Evolutionary conservation across 345 rosid genomes (phyloP), one percentile per base, ranked within the genome.

Genomic region (Rhodamnia argentea): DNA sequence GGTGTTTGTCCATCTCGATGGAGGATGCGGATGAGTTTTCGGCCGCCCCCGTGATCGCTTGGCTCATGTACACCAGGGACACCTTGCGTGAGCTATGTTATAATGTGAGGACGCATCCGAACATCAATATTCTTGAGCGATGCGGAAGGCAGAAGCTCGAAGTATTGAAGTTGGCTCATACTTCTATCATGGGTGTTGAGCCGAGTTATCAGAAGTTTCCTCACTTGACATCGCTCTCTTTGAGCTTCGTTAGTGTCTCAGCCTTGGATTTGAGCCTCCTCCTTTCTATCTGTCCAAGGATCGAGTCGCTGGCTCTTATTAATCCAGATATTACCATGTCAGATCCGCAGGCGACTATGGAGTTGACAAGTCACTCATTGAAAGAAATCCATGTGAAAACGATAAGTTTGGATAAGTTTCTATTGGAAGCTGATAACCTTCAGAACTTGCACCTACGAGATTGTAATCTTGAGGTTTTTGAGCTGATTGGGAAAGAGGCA

Each of bases 61-160:
- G 99, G 99, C 96, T 97, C 82, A 92, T 96, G 99, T 94, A 94
- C 86, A 96, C 98, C 7, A 90, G 96, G 86, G 98, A 95, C 86
- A 93, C 95, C 26, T 89, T 97, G 84, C 94, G 93, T 26, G 83
- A 91, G n/a, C 87, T 97, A 83, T 88, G 86, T 82, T 96, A 93
- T 88, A 95, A 93, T 84, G 98, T 95, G 29, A 90, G 92, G 56
- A 95, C 99, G 1, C 91, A 83, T 29, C 96, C 98, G 0, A 93
- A 91, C 88, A 93, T 96, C 83, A 96, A 96, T 86, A 93, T 96
- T 88, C 95, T 96, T 53, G 98, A 96, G 55, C 93, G 91, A 58
- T 95, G 99, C 59, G 95, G 98, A 82, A 93, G 96, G 90, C 98
- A 94, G 88, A 95, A 94, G 92, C 91, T 97, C 26, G 98, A 96